These are phyloP conservation scores for Camelina sativa DNA, from an alignment of 345 rosid genomes.

Conservation along the genomic window DNA sequence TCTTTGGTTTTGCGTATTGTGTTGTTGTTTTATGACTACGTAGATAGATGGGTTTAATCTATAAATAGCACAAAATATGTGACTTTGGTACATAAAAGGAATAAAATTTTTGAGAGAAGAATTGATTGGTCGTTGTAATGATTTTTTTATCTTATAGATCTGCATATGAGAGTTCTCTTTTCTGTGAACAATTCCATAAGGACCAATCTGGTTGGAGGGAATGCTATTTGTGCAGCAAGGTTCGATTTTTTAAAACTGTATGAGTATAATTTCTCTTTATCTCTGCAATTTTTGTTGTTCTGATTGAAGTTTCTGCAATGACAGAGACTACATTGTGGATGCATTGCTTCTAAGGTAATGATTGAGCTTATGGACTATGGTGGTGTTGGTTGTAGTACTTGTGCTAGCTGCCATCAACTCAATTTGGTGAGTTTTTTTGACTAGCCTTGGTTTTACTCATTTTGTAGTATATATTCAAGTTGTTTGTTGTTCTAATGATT, in stretches of 20 bases:
- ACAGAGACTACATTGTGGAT: conserved; percentile 94
- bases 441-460: neutral
- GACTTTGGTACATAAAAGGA: conserved; percentile 1
- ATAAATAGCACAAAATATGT: conserved; percentile 22
- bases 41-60: conserved; percentile 13
- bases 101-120: neutral
- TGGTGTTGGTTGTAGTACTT: conserved; percentile 74
- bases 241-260: conserved; percentile 11
- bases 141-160: conserved; percentile 49
- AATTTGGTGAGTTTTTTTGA: conserved; percentile 52
- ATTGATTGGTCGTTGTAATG: conserved; percentile 28
- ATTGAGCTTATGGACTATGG: conserved; percentile 77
- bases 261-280: neutral
- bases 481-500: conserved; percentile 26
- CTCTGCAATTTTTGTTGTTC: conserved; percentile 19
- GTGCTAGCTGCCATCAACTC: conserved; percentile 51
- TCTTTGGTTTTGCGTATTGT: neutral
- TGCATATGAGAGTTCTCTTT: conserved; percentile 67
- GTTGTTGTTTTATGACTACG: conserved; percentile 2
- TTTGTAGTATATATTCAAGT: neutral
- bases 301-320: conserved; percentile 28
- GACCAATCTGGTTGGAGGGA: conserved; percentile 94
- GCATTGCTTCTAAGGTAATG: conserved; percentile 65
- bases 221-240: conserved; percentile 71
- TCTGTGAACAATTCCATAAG: conserved; percentile 75